Conservation (phyloP, 805 yeast species). For the Torulaspora gathmanii region DNA sequence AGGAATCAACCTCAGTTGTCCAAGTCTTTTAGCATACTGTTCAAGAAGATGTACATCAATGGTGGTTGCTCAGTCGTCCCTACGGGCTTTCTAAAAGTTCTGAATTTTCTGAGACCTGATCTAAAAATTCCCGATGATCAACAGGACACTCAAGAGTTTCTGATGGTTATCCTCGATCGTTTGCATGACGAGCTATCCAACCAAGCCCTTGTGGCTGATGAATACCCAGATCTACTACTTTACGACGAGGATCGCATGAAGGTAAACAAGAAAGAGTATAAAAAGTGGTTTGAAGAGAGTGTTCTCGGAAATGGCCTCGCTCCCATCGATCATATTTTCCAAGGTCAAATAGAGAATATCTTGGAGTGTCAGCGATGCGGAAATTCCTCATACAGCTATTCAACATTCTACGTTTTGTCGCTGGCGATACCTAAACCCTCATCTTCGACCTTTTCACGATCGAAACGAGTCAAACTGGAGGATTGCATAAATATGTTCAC, state of each 20-base stretch:
- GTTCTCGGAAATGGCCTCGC: conserved; percentile 57
- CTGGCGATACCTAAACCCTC: conserved; percentile 51
- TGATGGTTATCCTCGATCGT: conserved; percentile 60
- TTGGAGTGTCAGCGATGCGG: conserved; percentile 64
- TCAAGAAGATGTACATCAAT: conserved; percentile 52
- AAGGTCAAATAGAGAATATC: conserved; percentile 67
- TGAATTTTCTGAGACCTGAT: conserved; percentile 56
- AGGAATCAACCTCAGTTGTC: conserved; percentile 36
- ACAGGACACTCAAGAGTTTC: conserved; percentile 76
- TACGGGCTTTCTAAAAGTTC: conserved; percentile 51
- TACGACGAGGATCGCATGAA: conserved; percentile 31
- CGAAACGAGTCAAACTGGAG: conserved; percentile 44
- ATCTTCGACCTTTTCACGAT: conserved; percentile 24
- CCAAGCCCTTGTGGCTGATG: conserved; percentile 37
- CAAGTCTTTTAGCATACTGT: conserved; percentile 49
- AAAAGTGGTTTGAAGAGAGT: conserved; percentile 54
- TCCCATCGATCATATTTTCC: conserved; percentile 61
- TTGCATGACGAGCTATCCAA: conserved; percentile 61
- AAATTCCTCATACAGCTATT: conserved; percentile 52
- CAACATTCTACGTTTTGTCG: conserved; percentile 59
- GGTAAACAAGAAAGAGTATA: conserved; percentile 46
- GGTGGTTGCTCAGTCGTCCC: conserved; percentile 65
- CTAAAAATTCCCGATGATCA: conserved; percentile 67
- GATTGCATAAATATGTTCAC: conserved; percentile 63
- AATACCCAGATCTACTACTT: conserved; percentile 38